Evolutionary conservation across 257 asterid genomes (phyloP).

Genomic region (Nicotiana paniculata): DNA sequence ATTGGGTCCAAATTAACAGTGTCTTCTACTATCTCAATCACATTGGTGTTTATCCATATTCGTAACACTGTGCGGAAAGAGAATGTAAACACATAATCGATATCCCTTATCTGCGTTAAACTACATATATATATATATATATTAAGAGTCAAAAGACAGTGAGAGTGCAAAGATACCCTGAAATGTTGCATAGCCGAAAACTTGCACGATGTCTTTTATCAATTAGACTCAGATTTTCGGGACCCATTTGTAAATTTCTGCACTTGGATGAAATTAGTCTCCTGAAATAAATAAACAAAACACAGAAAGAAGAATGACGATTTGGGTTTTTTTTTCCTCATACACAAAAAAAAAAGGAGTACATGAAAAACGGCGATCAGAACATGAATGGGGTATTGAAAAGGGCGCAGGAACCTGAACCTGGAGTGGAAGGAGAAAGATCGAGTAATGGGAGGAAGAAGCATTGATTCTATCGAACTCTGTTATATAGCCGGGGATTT

Average conservation of each 20-base stretch:
- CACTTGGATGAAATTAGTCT: not conserved
- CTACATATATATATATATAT: not conserved
- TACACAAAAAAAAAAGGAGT: too few relatives aligned
- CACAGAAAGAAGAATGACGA: too few relatives aligned
- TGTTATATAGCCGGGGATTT: too few relatives aligned
- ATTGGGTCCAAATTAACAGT: not conserved
- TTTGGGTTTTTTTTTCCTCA: too few relatives aligned
- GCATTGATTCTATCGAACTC: conserved; percentile 16
- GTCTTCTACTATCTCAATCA: not conserved
- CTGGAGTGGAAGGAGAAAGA: conserved; percentile 12
- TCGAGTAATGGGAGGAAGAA: conserved; percentile 23
- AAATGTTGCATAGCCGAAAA: conserved; percentile 39
- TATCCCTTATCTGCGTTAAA: not conserved
- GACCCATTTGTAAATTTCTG: conserved; percentile 31
- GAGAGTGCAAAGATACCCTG: conserved; percentile 39
- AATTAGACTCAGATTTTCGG: conserved; percentile 31
- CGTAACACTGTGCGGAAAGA: not conserved
- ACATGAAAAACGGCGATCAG: too few relatives aligned
- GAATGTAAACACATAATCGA: not conserved
- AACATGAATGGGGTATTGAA: not conserved
- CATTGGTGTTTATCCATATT: not conserved
- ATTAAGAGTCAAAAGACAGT: not conserved
- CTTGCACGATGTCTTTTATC: conserved; percentile 27
- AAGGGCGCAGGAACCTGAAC: conserved; percentile 5
- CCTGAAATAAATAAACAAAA: not conserved